Base-by-base conservation (phyloP, 1,139 yeast genomes). In the Wickerhamomyces sp. region DNA sequence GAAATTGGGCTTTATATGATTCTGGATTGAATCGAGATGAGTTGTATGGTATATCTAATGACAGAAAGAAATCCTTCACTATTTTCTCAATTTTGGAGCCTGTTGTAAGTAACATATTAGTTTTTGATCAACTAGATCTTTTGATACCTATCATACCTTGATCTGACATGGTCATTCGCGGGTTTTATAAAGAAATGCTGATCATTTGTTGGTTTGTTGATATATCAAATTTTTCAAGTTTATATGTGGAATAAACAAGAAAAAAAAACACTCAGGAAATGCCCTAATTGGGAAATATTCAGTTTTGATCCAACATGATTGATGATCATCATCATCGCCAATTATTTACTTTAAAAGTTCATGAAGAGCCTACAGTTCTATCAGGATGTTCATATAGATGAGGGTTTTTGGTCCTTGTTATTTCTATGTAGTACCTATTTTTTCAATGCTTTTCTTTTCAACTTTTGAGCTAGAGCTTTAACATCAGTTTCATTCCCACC, bases 1-100 rank as follows among this genome's bases (percentile, higher is more conserved):
- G 78, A 45, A 77, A 72, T 46, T 72, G 76, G 7, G 77, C 63
- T 39, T 81, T 79, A 39, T 61, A 61, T 29, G 66, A 58, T 38
- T 66, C 67, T 8, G 61, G 49, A 40, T 68, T 67, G 39, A 67
- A 52, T 47, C 71, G 74, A 4, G 75, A 71, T 14, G 71, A 18
- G 31, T 44, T 53, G 15, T 72, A 64, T 44, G 62, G 64, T 52
- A 65, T 67, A 48, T 67, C 64, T 34, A 68, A 60, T 1, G 66
- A 54, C 39, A 60, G 61, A 44, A 63, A 57, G 6, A 64, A 53
- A 18, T 64, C 66, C 34, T 59, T 59, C 31, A 54, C 38, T 23
- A 45, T 46, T 27, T 50, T 44, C 42, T 57, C 61, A 10, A 59
- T 45, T 27, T 45, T 48, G 10, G 60, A 37, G 11, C 60, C 62